Base-by-base conservation (phyloP, 2,329 filamentous ascomycete genomes). In the Akanthomyces muscarius region DNA sequence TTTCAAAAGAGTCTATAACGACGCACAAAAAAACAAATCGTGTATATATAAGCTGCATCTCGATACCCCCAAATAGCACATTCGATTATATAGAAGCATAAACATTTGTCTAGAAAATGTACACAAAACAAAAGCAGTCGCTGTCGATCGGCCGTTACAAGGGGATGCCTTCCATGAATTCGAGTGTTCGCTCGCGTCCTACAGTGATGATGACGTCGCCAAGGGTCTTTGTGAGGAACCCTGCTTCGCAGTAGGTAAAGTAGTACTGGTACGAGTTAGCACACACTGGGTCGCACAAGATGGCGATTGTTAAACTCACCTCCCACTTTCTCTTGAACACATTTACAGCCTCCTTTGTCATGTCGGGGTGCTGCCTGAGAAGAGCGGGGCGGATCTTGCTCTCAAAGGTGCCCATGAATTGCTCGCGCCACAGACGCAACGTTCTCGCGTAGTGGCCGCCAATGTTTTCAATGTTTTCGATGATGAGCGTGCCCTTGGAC, bases 181-280 rank as follows among this genome's bases (percentile, higher is more conserved):
- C 85, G 69, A 85, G 73, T 3, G 85, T 81, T 2, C 86, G 85
- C 70, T 89, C 87, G 48, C 86, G 79, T 2, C 83, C 86, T 13
- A 90, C 85, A 0, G 87, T 90, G 66, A 92, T 85, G 56, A 91
- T 89, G 1, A 86, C 86, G 74, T 91, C 89, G 2, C 88, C 88
- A 23, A 92, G 72, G 2, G 87, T 89, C 75, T 90, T 90, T 6
- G 86, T 89, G 63, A 83, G 77, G 69, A 92, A 91, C 0, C 88
- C 89, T 45, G 88, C 88, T 72, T 91, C 89, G 66, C 88, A 91
- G 71, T 91, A 91, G 25, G 83, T 80, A 73, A 91, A 92, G 71
- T 91, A 92, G 69, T 91, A 92, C 78, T 86, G 65, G 3, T 16
- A 28, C 5, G 2, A 18, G 25, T 47, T 62, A 42, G 36, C 48